Evolutionary conservation across 2,329 filamentous ascomycete genomes (phyloP).

Genomic region (Coniella vitis): DNA sequence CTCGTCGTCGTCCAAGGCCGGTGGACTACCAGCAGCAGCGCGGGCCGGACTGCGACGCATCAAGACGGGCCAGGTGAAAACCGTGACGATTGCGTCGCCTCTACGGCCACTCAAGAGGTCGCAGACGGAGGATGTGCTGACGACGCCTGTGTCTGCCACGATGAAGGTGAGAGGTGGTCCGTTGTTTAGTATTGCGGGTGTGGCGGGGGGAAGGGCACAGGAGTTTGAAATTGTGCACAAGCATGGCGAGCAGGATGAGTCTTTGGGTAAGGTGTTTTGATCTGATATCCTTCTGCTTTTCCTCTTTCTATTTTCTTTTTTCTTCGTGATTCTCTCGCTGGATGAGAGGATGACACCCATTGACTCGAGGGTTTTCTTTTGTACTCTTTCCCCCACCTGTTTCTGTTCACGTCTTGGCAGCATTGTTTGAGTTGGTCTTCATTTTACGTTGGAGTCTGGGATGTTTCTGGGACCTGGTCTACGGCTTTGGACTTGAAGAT

Average conservation of each 20-base stretch:
- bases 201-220: slow-evolving; percentile 12
- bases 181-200: slow-evolving; percentile 10
- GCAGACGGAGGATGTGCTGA: slow-evolving; percentile 6
- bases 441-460: background rate
- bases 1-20: too few species aligned
- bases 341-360: too few species aligned
- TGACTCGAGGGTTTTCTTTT: too few species aligned
- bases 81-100: slow-evolving; percentile 9
- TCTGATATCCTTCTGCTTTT: background rate
- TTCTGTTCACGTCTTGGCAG: background rate
- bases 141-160: background rate
- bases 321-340: background rate
- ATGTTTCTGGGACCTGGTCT: background rate
- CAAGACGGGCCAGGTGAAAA: slow-evolving; percentile 14
- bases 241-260: background rate
- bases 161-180: slow-evolving; percentile 8
- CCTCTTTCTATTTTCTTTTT: background rate
- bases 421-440: background rate
- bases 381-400: background rate
- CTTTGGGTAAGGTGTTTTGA: slow-evolving; percentile 9
- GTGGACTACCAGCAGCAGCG: background rate
- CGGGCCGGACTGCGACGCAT: slow-evolving; percentile 10
- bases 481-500: too few species aligned
- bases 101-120: slow-evolving; percentile 3
- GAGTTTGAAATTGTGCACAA: slow-evolving; percentile 15